A percentile compares a stretch with the other conserved stretches of the same genome.
Evolutionary conservation across 23 red algal genomes (phyloP).

Genomic region (Gracilaria vermiculophylla): DNA sequence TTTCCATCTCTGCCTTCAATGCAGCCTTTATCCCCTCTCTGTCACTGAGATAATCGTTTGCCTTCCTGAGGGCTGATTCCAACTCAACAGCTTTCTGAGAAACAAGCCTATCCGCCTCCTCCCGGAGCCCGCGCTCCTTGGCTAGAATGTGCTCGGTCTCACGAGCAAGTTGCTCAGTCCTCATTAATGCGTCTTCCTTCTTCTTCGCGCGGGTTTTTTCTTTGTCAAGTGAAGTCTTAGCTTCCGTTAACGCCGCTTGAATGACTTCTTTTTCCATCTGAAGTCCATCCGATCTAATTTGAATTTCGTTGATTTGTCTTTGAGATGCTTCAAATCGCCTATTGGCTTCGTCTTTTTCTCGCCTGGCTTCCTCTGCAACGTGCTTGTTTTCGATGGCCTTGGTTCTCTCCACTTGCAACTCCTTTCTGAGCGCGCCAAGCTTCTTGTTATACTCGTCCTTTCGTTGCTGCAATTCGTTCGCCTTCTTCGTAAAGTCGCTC

Average conservation of each 20-base stretch:
- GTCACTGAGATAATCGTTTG: slow-evolving; percentile 7
- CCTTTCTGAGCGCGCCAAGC: background rate
- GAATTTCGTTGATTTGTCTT: slow-evolving; percentile 1
- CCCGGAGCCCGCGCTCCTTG: background rate
- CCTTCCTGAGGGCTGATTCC: background rate
- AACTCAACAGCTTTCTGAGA: slow-evolving; percentile 14
- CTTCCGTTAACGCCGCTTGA: slow-evolving; percentile 6
- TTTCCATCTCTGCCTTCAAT: background rate
- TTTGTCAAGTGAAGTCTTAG: background rate
- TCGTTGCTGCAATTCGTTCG: background rate
- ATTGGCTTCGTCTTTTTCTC: slow-evolving; percentile 1
- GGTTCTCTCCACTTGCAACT: background rate
- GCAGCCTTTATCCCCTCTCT: background rate
- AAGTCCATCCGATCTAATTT: slow-evolving; percentile 9
- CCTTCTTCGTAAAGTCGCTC: background rate
- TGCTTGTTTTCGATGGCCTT: background rate
- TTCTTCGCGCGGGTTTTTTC: background rate
- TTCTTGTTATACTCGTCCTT: slow-evolving; percentile 1
- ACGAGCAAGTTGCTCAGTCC: background rate
- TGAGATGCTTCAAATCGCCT: slow-evolving; percentile 7
- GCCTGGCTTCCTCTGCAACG: background rate
- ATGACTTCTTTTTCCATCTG: slow-evolving; percentile 31
- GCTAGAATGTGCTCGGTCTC: background rate
- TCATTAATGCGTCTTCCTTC: slow-evolving; percentile 8
- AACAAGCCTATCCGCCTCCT: background rate